A percentile compares a stretch with the other conserved stretches of the same genome.
Evolutionary conservation across 805 yeast species (phyloP).

Genomic region (Millerago galiae): DNA sequence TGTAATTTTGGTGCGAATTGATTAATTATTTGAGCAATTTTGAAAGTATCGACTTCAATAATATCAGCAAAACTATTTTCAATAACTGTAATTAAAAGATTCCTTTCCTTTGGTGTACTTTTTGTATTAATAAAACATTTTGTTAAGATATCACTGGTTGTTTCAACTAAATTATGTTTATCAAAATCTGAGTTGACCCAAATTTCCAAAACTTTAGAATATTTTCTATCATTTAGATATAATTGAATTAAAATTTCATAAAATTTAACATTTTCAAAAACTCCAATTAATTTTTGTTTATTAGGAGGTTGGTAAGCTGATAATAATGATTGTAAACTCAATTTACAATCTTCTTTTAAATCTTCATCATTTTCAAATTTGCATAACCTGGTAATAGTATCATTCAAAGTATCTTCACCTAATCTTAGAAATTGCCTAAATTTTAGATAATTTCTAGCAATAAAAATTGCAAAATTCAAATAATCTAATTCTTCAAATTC

Average conservation of each 20-base stretch:
- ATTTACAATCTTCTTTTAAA: slow-evolving; percentile 54
- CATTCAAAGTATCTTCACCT: slow-evolving; percentile 49
- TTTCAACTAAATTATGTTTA: slow-evolving; percentile 19
- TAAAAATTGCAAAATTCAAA: slow-evolving; percentile 52
- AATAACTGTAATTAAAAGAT: slow-evolving; percentile 13
- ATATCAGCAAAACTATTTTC: slow-evolving; percentile 14
- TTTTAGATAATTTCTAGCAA: slow-evolving; percentile 78
- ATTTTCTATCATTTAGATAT: slow-evolving; percentile 47
- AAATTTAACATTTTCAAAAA: slow-evolving; percentile 49
- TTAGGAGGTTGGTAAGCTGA: slow-evolving; percentile 59
- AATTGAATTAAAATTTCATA: slow-evolving; percentile 52
- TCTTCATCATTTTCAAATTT: slow-evolving; percentile 23
- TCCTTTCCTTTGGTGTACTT: slow-evolving; percentile 16
- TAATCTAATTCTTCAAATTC: slow-evolving; percentile 25
- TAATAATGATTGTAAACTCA: slow-evolving; percentile 67
- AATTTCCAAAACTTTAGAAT: slow-evolving; percentile 45
- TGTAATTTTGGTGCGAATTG: slow-evolving; percentile 16
- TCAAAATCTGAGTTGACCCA: slow-evolving; percentile 35
- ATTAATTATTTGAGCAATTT: slow-evolving; percentile 24
- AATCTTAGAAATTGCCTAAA: slow-evolving; percentile 76
- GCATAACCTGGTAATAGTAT: slow-evolving; percentile 46
- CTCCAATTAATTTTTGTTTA: slow-evolving; percentile 40
- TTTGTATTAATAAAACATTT: slow-evolving; percentile 21
- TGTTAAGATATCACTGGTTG: slow-evolving; percentile 23
- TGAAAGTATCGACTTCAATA: slow-evolving; percentile 24